Base-by-base conservation (phyloP, 2,329 filamentous ascomycete genomes). In the Colletotrichum gloeosporioides region DNA sequence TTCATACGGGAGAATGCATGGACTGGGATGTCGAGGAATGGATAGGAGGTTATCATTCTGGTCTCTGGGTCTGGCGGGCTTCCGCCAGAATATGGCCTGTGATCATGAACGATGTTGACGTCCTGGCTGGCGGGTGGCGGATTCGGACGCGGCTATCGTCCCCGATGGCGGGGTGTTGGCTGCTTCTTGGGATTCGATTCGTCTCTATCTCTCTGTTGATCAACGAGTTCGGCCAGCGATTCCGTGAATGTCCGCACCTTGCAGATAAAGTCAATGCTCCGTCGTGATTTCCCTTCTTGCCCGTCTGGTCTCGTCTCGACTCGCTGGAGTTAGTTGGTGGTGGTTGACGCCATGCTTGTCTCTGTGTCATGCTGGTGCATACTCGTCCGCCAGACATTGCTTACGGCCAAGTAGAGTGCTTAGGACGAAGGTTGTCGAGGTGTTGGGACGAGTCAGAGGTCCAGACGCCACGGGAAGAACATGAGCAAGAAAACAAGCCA, bases 361-460 rank as follows among this genome's bases (percentile, higher is more conserved):
- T 62, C 32, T 29, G 32, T 64, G 31, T 36, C 39, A 55, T 36
- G 66, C 49, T 39, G 49, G 32, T 32, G 53, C 31, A 57, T 68
- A 55, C 27, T 49, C 18, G 36, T 16, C 13, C 44, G 64, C 49
- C 64, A 65, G 34, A 73, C 44, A n/a, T 22, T 27, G 63, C n/a
- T 69, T 53, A 53, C n/a, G 10, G 44, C 44, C 18, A 53, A 53
- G 44, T 4, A 49, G 44, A 53, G n/a, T 53, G 44, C 44, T 53
- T 73, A 61, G 29, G 64, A 75, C 57, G 39, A 65, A 64, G 32
- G 18, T 67, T 44, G 57, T 64, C 29, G 32, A 36, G 22, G 16
- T 64, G 34, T 34, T 73, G 63, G 73, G 73, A 73, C 57, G 73
- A 75, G 68, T 66, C 53, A 75, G 67, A 34, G 49, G 49, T 25